phyloP scores from a whole-genome alignment of 139 green algal species.

The Closterium sp. region DNA sequence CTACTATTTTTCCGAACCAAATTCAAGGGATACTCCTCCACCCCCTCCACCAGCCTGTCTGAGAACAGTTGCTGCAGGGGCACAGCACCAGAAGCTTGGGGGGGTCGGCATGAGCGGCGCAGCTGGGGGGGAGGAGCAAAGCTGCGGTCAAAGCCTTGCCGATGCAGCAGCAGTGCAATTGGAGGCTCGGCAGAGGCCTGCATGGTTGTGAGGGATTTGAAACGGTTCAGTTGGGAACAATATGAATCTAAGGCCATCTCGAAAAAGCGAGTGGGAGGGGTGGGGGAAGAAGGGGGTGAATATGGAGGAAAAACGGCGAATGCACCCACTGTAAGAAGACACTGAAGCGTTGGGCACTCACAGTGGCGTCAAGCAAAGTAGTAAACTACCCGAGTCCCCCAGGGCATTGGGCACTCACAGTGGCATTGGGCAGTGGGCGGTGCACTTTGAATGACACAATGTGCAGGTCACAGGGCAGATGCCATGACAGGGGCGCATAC shows the following conservation, averaged over 20 bases:
- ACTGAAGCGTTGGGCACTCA: too few species aligned
- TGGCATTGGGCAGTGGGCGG: constrained; percentile 6
- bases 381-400: too few species aligned
- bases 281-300: too few species aligned
- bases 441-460: constrained; percentile 31
- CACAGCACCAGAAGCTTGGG: not conserved
- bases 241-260: too few species aligned
- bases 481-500: not conserved
- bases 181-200: not conserved
- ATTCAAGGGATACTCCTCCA: not conserved
- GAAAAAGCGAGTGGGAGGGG: too few species aligned
- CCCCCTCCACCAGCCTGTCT: not conserved
- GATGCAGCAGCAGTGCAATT: not conserved
- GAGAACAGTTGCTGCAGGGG: not conserved
- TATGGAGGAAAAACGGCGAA: too few species aligned
- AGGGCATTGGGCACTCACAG: not conserved
- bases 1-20: not conserved
- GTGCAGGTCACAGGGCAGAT: constrained; percentile 30
- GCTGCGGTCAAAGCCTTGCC: not conserved
- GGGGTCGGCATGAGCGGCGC: not conserved
- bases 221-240: too few species aligned
- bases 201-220: not conserved
- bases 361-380: too few species aligned
- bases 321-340: too few species aligned
- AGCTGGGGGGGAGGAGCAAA: not conserved